Evolutionary conservation across 495 filamentous ascomycete species (phyloP).

Genomic region (Penicillium salamii): DNA sequence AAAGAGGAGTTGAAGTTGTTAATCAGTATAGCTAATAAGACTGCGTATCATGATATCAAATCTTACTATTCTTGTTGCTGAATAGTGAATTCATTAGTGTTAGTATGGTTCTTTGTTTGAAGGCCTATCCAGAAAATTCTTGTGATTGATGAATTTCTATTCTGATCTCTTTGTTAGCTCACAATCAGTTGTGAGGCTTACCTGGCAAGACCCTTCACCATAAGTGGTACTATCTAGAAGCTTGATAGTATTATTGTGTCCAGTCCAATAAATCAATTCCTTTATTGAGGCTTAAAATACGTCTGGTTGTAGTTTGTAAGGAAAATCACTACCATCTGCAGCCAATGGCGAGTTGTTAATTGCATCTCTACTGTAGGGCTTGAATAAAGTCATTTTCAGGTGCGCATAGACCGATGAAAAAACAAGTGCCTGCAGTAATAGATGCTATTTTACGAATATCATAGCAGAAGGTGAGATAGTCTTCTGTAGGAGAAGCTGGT

Average conservation of each 20-base stretch:
- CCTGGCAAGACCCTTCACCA: slow-evolving; percentile 81
- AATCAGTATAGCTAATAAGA: too few species aligned
- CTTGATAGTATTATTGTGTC: slow-evolving; percentile 20
- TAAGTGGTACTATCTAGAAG: slow-evolving; percentile 57
- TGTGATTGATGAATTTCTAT: slow-evolving; percentile 65
- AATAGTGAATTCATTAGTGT: too few species aligned
- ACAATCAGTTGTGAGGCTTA: slow-evolving; percentile 71
- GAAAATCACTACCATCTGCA: slow-evolving; percentile 61
- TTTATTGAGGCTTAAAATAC: slow-evolving; percentile 12
- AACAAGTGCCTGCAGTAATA: too few species aligned
- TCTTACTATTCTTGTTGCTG: too few species aligned
- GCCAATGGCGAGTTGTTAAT: slow-evolving; percentile 59
- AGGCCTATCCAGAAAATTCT: too few species aligned
- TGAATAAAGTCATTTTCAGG: slow-evolving; percentile 64
- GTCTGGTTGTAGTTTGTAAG: slow-evolving; percentile 56
- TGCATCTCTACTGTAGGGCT: slow-evolving; percentile 52
- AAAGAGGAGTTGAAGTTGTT: too few species aligned
- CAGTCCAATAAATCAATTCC: slow-evolving; percentile 23
- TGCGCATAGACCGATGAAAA: slow-evolving; percentile 43
- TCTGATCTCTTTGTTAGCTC: slow-evolving; percentile 44
- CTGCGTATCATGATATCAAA: too few species aligned
- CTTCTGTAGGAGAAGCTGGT: too few species aligned
- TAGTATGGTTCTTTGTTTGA: too few species aligned
- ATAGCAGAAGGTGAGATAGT: too few species aligned
- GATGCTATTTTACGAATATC: too few species aligned